Percentiles rank a stretch among this genome's conserved stretches.
Conservation (phyloP, 306 rosid genomes). For the Notholithocarpus densiflorus region DNA sequence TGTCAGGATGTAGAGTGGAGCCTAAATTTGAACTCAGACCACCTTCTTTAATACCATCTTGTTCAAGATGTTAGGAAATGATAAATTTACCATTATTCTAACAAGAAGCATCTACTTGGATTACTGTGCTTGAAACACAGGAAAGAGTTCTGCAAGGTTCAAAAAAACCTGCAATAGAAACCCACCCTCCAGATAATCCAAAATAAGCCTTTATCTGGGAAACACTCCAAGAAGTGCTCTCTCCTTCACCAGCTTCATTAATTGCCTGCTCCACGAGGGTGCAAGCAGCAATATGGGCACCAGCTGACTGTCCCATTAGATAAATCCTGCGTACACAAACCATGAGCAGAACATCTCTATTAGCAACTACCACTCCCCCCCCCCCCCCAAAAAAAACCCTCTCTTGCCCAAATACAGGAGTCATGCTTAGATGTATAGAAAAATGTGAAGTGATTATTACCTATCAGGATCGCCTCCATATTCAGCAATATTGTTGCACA, state of each 20-base stretch:
- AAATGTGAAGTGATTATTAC: slow-evolving; percentile 23
- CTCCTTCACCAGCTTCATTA: slow-evolving; percentile 90
- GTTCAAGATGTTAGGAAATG: no score
- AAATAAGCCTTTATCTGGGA: slow-evolving; percentile 83
- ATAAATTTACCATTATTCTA: no score
- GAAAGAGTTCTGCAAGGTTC: background rate
- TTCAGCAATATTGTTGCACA: slow-evolving; percentile 83
- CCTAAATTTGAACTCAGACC: no score
- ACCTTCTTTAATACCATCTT: no score
- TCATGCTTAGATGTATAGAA: background rate
- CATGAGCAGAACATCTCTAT: slow-evolving; percentile 17
- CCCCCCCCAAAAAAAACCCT: no score
- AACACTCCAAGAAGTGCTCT: slow-evolving; percentile 72
- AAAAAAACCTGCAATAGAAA: slow-evolving; percentile 7
- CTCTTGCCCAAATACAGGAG: no score
- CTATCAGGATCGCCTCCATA: slow-evolving; percentile 91
- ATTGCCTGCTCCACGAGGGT: slow-evolving; percentile 77
- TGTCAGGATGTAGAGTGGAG: no score
- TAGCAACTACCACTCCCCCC: background rate
- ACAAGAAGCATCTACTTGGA: background rate
- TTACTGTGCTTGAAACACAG: background rate
- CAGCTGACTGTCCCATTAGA: slow-evolving; percentile 98
- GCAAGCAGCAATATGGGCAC: slow-evolving; percentile 96
- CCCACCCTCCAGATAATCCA: slow-evolving; percentile 96
- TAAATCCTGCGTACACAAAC: slow-evolving; percentile 52